phyloP scores from a whole-genome alignment of 2,329 filamentous ascomycete genomes.

The Ophiosphaerella korrae region DNA sequence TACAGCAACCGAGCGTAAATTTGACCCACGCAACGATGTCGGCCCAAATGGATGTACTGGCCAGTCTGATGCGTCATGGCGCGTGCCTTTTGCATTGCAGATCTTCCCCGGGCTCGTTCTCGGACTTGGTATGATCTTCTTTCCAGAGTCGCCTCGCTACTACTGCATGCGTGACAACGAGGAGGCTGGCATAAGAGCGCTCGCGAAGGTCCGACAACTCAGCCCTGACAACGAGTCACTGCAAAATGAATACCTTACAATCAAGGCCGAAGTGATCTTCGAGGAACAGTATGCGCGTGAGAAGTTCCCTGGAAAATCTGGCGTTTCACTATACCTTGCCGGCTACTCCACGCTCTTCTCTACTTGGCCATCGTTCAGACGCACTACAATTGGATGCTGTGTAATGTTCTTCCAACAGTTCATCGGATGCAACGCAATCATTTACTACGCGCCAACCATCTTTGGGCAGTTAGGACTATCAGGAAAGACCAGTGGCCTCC shows the following conservation, averaged over 20 bases:
- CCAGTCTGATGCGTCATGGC: constrained; percentile 50
- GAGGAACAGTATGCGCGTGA: constrained; percentile 54
- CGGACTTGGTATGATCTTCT: constrained; percentile 59
- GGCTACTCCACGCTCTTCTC: constrained; percentile 56
- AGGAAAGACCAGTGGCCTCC: constrained; percentile 71
- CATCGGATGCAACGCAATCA: constrained; percentile 91
- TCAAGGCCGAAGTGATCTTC: constrained; percentile 56
- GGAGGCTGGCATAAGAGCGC: constrained; percentile 53
- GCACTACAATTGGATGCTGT: constrained; percentile 39
- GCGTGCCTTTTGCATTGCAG: constrained; percentile 80
- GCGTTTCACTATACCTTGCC: constrained; percentile 61
- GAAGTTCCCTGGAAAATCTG: constrained; percentile 36
- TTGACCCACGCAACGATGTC: constrained; percentile 38
- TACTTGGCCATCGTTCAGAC: constrained; percentile 51
- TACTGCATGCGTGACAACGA: constrained; percentile 43
- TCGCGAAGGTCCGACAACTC: constrained; percentile 53
- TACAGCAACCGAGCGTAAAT: constrained; percentile 44
- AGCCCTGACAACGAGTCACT: constrained; percentile 59
- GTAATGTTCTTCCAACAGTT: constrained; percentile 56
- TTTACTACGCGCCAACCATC: constrained; percentile 72
- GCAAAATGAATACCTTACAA: constrained; percentile 66
- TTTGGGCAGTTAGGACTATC: constrained; percentile 69
- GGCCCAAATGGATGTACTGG: constrained; percentile 26
- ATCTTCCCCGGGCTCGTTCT: constrained; percentile 80
- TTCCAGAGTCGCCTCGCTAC: constrained; percentile 32